Evolutionary conservation across 352 stramenopile genomes (phyloP).

Genomic region (Phytophthora crassamura): DNA sequence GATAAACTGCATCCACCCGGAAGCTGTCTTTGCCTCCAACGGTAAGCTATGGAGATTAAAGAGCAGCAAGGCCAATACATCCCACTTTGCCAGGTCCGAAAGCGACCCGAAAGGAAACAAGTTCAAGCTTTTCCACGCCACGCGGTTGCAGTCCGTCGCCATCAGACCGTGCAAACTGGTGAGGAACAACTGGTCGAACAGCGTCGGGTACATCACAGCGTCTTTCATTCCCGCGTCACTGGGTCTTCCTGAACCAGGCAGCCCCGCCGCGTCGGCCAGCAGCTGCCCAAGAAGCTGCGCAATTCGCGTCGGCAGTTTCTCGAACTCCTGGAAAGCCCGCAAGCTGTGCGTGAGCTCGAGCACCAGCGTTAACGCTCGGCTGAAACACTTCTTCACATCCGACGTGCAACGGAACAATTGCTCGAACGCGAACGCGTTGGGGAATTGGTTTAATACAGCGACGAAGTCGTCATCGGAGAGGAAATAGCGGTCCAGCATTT

Average conservation of each 20-base stretch:
- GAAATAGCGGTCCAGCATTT: slow-evolving; percentile 81
- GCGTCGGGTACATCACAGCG: slow-evolving; percentile 69
- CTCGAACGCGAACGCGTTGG: slow-evolving; percentile 81
- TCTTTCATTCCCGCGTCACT: slow-evolving; percentile 24
- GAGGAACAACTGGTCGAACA: slow-evolving; percentile 89
- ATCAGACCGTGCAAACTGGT: slow-evolving; percentile 80
- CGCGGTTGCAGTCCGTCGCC: slow-evolving; percentile 77
- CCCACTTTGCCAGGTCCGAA: slow-evolving; percentile 82
- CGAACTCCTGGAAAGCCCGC: slow-evolving; percentile 81
- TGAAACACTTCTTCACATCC: slow-evolving; percentile 84
- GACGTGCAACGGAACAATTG: slow-evolving; percentile 74
- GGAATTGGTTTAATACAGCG: slow-evolving; percentile 86
- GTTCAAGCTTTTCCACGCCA: slow-evolving; percentile 76
- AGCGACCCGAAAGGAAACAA: slow-evolving; percentile 77
- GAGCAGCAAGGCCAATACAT: slow-evolving; percentile 75
- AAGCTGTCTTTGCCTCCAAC: slow-evolving; percentile 57
- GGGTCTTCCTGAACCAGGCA: slow-evolving; percentile 48
- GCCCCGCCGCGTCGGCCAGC: slow-evolving; percentile 58
- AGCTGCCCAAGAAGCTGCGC: slow-evolving; percentile 74
- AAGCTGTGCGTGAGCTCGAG: slow-evolving; percentile 79
- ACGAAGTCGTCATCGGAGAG: slow-evolving; percentile 89
- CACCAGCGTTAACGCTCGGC: slow-evolving; percentile 73
- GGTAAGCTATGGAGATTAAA: slow-evolving; percentile 80
- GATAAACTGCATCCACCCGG: slow-evolving; percentile 75
- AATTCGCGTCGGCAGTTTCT: slow-evolving; percentile 77